Conservation (phyloP, 108 stramenopile genomes). For the Pseudonitzschia multiseries region DNA sequence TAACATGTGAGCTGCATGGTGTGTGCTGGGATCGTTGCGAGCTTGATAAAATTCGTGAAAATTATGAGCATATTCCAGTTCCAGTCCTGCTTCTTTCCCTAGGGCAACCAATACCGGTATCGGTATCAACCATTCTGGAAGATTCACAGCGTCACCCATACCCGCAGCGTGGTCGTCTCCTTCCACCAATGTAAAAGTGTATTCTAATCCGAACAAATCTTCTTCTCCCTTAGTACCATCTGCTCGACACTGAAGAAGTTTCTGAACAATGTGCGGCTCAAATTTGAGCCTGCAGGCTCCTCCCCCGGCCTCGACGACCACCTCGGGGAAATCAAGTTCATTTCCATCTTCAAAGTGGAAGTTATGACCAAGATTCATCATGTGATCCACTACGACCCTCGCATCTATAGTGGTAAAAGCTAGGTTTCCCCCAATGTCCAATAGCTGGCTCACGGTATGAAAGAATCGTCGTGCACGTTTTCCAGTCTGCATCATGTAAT, state of each 20-base stretch:
- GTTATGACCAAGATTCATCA: conserved; percentile 79
- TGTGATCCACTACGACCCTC: conserved; percentile 63
- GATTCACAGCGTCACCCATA: conserved; percentile 82
- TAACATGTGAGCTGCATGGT: conserved; percentile 61
- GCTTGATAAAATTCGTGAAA: conserved; percentile 83
- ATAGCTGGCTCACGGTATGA: conserved; percentile 79
- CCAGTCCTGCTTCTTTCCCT: conserved; percentile 72
- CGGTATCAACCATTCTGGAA: conserved; percentile 89
- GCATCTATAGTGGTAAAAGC: conserved; percentile 97
- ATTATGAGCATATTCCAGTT: conserved; percentile 74
- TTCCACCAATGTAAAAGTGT: conserved; percentile 85
- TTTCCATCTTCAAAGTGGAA: conserved; percentile 57
- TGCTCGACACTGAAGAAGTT: conserved; percentile 40
- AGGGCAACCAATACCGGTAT: conserved; percentile 62
- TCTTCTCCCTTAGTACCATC: conserved; percentile 38
- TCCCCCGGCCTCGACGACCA: conserved; percentile 58
- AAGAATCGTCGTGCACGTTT: conserved; percentile 88
- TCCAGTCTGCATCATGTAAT: conserved; percentile 95
- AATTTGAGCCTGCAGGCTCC: conserved; percentile 79
- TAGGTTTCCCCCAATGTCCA: conserved; percentile 89
- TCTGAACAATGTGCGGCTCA: conserved; percentile 53
- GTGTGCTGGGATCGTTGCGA: conserved; percentile 53
- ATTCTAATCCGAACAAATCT: conserved; percentile 83
- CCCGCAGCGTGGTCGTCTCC: conserved; percentile 77
- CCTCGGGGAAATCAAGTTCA: conserved; percentile 39